Evolutionary conservation across 805 yeast species (phyloP).

Genomic region (Lipomyces sp.): DNA sequence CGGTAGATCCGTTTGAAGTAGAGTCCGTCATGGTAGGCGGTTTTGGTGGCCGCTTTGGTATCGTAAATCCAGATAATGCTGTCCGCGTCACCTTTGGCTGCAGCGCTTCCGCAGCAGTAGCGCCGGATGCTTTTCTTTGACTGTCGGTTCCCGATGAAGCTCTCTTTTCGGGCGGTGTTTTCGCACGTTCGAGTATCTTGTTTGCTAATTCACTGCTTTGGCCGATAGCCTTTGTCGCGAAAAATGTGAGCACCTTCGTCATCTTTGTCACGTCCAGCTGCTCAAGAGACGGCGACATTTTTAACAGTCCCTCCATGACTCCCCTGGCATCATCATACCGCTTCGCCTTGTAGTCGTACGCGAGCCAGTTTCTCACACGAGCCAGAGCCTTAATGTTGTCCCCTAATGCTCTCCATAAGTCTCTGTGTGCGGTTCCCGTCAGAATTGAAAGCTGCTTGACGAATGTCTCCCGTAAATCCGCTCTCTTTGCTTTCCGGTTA

Average conservation of each 20-base stretch:
- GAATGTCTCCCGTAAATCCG: slow-evolving; percentile 28
- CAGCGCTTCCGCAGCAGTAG: neutral
- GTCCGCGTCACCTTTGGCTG: neutral
- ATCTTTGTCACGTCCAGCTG: slow-evolving; percentile 21
- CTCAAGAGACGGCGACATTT: slow-evolving; percentile 23
- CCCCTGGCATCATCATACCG: slow-evolving; percentile 15
- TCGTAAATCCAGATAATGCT: slow-evolving; percentile 9
- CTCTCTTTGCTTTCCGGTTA: neutral
- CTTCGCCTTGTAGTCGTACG: slow-evolving; percentile 27
- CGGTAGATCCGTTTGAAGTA: neutral
- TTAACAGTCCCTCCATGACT: slow-evolving; percentile 13
- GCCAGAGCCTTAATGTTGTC: slow-evolving; percentile 25
- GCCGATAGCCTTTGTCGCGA: slow-evolving; percentile 21
- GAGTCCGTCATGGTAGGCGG: neutral
- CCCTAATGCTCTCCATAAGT: slow-evolving; percentile 24
- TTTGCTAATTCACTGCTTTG: slow-evolving; percentile 16
- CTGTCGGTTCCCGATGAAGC: slow-evolving; percentile 1
- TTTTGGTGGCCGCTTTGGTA: slow-evolving; percentile 8
- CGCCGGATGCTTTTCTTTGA: neutral
- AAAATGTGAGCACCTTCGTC: slow-evolving; percentile 25
- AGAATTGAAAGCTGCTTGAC: slow-evolving; percentile 10
- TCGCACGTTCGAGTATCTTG: slow-evolving; percentile 16
- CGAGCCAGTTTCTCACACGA: slow-evolving; percentile 31
- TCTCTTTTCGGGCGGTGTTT: neutral
- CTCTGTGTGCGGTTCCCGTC: slow-evolving; percentile 9